Percentiles rank a stretch among this genome's conserved stretches.
These are phyloP conservation scores for Canna indica DNA, from an alignment of 176 grass and related monocot species.

Conservation along the genomic window DNA sequence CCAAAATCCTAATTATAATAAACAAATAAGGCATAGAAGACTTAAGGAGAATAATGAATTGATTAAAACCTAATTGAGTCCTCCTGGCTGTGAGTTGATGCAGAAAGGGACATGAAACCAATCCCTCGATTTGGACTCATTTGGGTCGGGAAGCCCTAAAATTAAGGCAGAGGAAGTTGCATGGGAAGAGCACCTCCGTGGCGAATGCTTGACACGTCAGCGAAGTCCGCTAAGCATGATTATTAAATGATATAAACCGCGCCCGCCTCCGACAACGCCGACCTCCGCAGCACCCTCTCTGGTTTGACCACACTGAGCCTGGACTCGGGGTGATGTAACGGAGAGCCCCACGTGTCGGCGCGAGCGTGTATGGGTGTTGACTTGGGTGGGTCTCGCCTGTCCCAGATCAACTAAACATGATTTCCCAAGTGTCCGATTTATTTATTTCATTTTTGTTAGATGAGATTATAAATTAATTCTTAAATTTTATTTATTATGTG, in stretches of 20 bases:
- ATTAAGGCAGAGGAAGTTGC: neutral
- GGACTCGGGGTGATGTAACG: neutral
- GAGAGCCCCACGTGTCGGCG: neutral
- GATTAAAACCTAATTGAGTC: too few relatives aligned
- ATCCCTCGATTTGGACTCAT: neutral
- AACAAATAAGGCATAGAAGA: too few relatives aligned
- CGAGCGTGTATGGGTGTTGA: neutral
- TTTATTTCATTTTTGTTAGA: neutral
- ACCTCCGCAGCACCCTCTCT: neutral
- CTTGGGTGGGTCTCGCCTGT: neutral
- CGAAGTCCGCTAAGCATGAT: neutral
- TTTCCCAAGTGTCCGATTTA: neutral
- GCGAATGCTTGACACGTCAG: neutral
- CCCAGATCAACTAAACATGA: neutral
- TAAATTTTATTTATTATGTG: neutral
- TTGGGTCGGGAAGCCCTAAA: neutral
- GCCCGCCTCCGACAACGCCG: neutral
- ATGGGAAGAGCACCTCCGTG: neutral
- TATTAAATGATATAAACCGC: neutral
- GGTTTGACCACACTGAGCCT: neutral
- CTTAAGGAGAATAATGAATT: too few relatives aligned
- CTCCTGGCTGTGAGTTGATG: constrained; percentile 1
- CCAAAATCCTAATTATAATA: too few relatives aligned
- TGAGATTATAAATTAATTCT: neutral
- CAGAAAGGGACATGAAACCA: neutral